Percentiles rank a stretch among this genome's conserved stretches.
These are phyloP conservation scores for Macrolepiota dolichaula DNA, from an alignment of 768 basidiomycete genomes.

Conservation along the genomic window DNA sequence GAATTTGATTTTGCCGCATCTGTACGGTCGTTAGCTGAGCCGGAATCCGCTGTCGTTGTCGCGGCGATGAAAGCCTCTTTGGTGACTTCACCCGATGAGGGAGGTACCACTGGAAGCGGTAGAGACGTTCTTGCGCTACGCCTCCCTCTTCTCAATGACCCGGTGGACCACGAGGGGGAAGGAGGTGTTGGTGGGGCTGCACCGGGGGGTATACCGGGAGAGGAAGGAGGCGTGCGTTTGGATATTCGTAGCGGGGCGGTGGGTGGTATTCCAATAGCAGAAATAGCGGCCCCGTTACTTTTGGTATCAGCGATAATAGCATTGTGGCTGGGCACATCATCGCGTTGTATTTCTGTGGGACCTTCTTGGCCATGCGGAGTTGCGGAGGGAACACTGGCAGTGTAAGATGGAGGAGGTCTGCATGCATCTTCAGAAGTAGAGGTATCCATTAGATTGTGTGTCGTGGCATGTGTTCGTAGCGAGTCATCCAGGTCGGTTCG, in stretches of 20 bases:
- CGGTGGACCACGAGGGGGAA: neutral
- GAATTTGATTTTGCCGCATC: too few relatives aligned
- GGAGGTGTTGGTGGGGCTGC: neutral
- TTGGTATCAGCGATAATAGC: neutral
- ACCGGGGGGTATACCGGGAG: neutral
- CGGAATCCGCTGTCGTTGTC: too few relatives aligned
- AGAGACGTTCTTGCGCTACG: neutral
- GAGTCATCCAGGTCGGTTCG: neutral
- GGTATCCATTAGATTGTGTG: neutral
- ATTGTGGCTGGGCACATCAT: neutral
- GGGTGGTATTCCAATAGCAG: neutral
- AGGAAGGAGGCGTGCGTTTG: neutral
- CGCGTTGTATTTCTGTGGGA: neutral
- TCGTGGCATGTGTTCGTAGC: neutral
- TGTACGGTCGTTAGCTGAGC: too few relatives aligned
- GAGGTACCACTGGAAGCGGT: neutral
- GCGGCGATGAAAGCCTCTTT: neutral
- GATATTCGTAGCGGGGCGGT: neutral
- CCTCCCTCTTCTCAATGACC: neutral
- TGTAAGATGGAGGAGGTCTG: neutral
- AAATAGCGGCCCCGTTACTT: neutral
- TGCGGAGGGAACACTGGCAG: neutral
- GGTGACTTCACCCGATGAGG: neutral
- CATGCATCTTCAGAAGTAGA: neutral
- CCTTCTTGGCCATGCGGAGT: neutral